These are phyloP conservation scores for Coniosporium tulheliwenetii DNA, from an alignment of 2,329 filamentous ascomycete genomes.

Conservation along the genomic window DNA sequence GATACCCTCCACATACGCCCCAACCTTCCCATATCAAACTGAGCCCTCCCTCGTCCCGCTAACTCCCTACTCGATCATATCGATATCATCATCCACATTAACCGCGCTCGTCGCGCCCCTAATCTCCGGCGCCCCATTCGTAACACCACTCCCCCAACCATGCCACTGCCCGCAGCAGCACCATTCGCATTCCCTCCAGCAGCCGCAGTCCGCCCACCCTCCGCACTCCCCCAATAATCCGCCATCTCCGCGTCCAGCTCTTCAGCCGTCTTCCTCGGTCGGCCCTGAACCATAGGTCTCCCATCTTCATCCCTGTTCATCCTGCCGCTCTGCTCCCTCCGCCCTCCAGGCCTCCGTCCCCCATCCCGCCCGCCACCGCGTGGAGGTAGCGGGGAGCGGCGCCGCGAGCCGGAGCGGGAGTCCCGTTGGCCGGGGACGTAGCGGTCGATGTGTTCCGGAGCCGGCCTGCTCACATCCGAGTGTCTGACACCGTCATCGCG, in stretches of 20 bases:
- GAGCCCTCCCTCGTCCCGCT: neutral
- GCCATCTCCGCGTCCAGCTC: conserved; percentile 95
- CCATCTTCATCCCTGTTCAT: conserved; percentile 32
- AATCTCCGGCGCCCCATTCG: conserved; percentile 1
- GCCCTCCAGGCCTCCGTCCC: conserved; percentile 29
- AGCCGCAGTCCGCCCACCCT: conserved; percentile 21
- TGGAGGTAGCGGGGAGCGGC: conserved; percentile 41
- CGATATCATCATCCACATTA: conserved; percentile 12
- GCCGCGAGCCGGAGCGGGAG: conserved; percentile 16
- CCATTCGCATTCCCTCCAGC: conserved; percentile 13
- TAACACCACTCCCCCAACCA: conserved; percentile 3
- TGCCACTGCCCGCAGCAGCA: conserved; percentile 6
- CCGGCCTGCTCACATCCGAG: conserved; percentile 36
- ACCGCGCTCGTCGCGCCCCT: conserved; percentile 2
- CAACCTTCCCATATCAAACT: too few species aligned
- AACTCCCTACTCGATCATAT: conserved; percentile 15
- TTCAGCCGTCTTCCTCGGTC: conserved; percentile 73
- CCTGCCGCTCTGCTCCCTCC: conserved; percentile 24
- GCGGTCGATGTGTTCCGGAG: conserved; percentile 57
- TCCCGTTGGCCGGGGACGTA: conserved; percentile 51
- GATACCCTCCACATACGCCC: too few species aligned
- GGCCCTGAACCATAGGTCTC: conserved; percentile 18
- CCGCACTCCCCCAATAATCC: conserved; percentile 59
- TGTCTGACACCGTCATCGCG: conserved; percentile 33
- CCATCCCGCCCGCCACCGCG: conserved; percentile 30